These are phyloP conservation scores for Neofusicoccum ribis DNA, from an alignment of 2,329 filamentous ascomycete genomes.

Conservation along the genomic window DNA sequence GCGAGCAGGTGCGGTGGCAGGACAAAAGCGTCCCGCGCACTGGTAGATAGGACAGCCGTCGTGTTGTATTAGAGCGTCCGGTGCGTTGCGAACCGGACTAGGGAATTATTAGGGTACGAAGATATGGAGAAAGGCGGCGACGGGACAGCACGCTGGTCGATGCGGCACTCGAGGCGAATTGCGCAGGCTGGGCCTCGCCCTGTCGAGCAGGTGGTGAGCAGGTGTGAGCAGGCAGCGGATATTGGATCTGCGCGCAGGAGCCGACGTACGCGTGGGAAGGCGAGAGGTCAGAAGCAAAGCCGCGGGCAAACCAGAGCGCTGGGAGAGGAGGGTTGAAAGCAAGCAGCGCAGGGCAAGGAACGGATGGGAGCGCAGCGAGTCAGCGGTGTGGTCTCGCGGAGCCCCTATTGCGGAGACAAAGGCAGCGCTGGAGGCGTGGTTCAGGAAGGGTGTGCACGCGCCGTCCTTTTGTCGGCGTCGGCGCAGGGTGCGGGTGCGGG, in stretches of 20 bases:
- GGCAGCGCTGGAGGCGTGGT: slow-evolving; percentile 15
- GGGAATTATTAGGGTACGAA: slow-evolving; percentile 25
- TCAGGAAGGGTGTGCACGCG: slow-evolving; percentile 6
- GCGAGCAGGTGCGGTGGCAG: slow-evolving; percentile 78
- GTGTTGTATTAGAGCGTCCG: slow-evolving; percentile 65
- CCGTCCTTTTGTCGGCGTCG: slow-evolving; percentile 16
- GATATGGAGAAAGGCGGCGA: slow-evolving; percentile 26
- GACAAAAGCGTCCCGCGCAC: slow-evolving; percentile 80
- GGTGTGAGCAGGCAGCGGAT: slow-evolving; percentile 19
- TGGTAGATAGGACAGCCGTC: slow-evolving; percentile 79
- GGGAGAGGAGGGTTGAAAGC: slow-evolving; percentile 19
- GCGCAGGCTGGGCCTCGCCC: slow-evolving; percentile 12
- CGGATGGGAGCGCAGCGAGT: slow-evolving; percentile 11
- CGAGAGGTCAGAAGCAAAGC: not conserved
- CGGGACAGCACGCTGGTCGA: slow-evolving; percentile 30
- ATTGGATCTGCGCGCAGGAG: slow-evolving; percentile 20
- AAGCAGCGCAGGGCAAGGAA: not conserved
- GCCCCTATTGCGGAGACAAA: slow-evolving; percentile 17
- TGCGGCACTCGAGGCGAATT: slow-evolving; percentile 20
- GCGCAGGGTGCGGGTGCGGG: slow-evolving; percentile 11
- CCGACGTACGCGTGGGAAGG: slow-evolving; percentile 16
- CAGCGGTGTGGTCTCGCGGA: slow-evolving; percentile 19
- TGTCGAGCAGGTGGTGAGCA: slow-evolving; percentile 20
- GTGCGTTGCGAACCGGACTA: slow-evolving; percentile 43
- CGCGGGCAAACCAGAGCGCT: slow-evolving; percentile 19